Base-by-base conservation (phyloP, 202 grass and related monocot species). In the Digitaria exilis region DNA sequence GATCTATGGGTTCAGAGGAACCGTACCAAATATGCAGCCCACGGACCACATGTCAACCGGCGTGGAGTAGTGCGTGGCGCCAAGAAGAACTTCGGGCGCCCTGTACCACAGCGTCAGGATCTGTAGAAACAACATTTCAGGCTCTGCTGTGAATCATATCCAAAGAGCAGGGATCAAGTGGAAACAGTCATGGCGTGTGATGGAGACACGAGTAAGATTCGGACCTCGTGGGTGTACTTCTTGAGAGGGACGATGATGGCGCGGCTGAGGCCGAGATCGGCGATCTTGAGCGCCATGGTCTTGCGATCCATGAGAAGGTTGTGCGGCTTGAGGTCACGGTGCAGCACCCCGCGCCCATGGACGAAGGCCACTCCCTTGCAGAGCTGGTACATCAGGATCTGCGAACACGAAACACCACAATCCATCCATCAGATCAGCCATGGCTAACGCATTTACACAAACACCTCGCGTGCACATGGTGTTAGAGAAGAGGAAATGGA, bases 61-160 rank as follows among this genome's bases (percentile, higher is more conserved):
- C 18, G 93, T 96, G 67, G 96, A 90, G 81, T 98, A 98, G 82
- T 90, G 96, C 0, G 89, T 89, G n/a, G 93, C 91, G 0, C 96
- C 96, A 37, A 98, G 93, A 37, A 98, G 92, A 35, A 98, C 78
- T 85, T 98, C 96, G 1, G 96, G 96, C 46, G 96, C 96, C 87
- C 93, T 90, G 84, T 99, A 99, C 96, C 96, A 99, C 45, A 99
- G 91, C 3, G 96, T 98, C 60, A 98, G 87, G 30, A 98, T 98
- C 96, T 98, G 91, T 44, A 83, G 28, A 81, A 31, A 45, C 19
- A 30, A 7, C 5, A 16, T 58, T 54, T 59, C 46, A 80, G 34
- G 69, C 9, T 21, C 14, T 1, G 13, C 82, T 67, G 28, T 5
- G 2, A 19, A 45, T 29, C 6, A 46, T 48, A 82, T 81, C 8